Evolutionary conservation across 139 green algal species (phyloP).

Genomic region (Dunaliella sp.): DNA sequence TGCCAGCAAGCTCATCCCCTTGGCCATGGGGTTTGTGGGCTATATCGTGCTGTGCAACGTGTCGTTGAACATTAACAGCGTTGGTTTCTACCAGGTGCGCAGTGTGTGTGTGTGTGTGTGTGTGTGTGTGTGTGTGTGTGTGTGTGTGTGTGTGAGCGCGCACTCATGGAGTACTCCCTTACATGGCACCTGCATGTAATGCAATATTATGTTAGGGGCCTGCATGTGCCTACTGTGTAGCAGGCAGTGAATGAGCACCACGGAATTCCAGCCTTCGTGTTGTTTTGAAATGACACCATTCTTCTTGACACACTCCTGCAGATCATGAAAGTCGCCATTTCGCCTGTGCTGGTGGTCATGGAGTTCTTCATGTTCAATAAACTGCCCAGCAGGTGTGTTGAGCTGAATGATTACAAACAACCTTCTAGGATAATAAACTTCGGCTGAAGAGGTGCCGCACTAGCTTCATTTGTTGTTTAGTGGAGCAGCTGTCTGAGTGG

Average conservation of each 20-base stretch:
- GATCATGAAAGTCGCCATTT: constrained; percentile 83
- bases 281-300: too few species aligned
- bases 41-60: constrained; percentile 91
- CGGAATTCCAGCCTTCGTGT: too few species aligned
- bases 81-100: constrained; percentile 54
- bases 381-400: constrained; percentile 24
- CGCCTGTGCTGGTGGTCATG: constrained; percentile 72
- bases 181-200: too few species aligned
- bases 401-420: too few species aligned
- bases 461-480: too few species aligned
- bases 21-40: constrained; percentile 78
- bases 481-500: too few species aligned
- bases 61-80: constrained; percentile 82
- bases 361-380: constrained; percentile 60
- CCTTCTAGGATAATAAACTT: too few species aligned
- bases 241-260: neutral
- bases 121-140: too few species aligned
- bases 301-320: neutral
- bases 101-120: too few species aligned
- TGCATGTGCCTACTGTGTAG: neutral
- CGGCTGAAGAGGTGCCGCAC: too few species aligned
- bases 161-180: too few species aligned
- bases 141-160: too few species aligned
- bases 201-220: neutral
- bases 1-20: constrained; percentile 39